A percentile compares a stretch with the other conserved stretches of the same genome.
phyloP scores from a whole-genome alignment of 345 rosid genomes.

The Arabis alpina region DNA sequence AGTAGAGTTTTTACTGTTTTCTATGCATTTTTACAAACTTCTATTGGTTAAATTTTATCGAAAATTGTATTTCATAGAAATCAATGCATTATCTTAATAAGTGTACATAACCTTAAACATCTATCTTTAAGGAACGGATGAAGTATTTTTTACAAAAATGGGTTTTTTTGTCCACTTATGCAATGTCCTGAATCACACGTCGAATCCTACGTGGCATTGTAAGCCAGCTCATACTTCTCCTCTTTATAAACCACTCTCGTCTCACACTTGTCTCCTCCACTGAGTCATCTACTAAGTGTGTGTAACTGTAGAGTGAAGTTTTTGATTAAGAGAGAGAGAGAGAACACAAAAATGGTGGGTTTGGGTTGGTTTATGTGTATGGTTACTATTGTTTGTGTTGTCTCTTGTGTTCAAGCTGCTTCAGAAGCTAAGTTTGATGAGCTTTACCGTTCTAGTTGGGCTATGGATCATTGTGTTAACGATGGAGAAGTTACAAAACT shows the following conservation, averaged over 20 bases:
- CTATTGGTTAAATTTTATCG: no score
- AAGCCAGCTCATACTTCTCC: slow-evolving; percentile 40
- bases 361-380: slow-evolving; percentile 47
- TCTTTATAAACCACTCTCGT: slow-evolving; percentile 29
- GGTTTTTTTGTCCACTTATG: slow-evolving; percentile 35
- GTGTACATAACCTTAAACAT: no score
- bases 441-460: slow-evolving; percentile 86
- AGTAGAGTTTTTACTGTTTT: no score
- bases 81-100: no score
- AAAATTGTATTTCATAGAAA: no score
- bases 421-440: slow-evolving; percentile 69
- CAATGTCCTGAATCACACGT: slow-evolving; percentile 35
- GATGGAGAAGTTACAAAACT: slow-evolving; percentile 88
- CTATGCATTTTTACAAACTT: no score
- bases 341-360: slow-evolving; percentile 28
- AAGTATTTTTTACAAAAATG: slow-evolving; percentile 24
- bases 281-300: slow-evolving; percentile 6
- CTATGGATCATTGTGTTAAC: slow-evolving; percentile 68
- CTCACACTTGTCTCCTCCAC: slow-evolving; percentile 30
- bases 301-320: slow-evolving; percentile 21
- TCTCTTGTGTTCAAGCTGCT: slow-evolving; percentile 33
- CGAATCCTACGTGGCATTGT: slow-evolving; percentile 54
- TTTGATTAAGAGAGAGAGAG: neutral
- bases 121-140: no score
- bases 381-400: slow-evolving; percentile 43